Conservation (phyloP, 73 alveolate species). For the Paraurostyla sp. region DNA sequence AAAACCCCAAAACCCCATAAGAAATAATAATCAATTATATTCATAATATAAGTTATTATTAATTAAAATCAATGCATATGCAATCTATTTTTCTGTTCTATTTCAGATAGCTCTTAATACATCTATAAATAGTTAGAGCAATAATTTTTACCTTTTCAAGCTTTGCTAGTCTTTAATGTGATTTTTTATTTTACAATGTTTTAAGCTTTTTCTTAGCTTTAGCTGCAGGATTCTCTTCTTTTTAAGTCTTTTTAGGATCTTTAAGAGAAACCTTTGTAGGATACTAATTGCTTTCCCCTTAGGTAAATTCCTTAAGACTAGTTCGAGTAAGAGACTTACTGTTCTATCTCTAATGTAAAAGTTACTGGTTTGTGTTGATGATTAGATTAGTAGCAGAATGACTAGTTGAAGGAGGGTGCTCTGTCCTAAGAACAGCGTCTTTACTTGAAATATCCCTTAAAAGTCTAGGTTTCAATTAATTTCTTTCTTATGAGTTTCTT, state of each 20-base stretch:
- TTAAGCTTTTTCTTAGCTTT: slow-evolving; percentile 18
- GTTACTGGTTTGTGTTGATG: too few species aligned
- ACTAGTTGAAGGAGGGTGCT: too few species aligned
- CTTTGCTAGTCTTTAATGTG: slow-evolving; percentile 18
- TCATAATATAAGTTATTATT: too few species aligned
- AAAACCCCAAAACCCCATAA: too few species aligned
- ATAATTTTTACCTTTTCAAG: too few species aligned
- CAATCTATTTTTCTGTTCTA: slow-evolving; percentile 1
- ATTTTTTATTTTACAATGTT: background rate
- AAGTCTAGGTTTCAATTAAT: background rate
- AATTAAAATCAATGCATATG: background rate
- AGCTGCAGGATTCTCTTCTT: slow-evolving; percentile 3
- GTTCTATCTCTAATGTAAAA: background rate
- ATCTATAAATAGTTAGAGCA: too few species aligned
- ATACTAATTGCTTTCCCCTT: background rate
- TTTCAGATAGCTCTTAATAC: slow-evolving; percentile 7
- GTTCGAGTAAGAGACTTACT: background rate
- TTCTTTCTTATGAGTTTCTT: too few species aligned
- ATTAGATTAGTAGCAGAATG: background rate
- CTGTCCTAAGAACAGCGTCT: background rate
- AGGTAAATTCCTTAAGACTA: background rate
- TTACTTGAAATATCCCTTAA: background rate
- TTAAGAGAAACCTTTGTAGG: background rate
- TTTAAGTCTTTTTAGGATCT: background rate
- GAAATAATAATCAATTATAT: too few species aligned